Evolutionary conservation across 2,329 filamentous ascomycete genomes (phyloP).

Genomic region (Penicillium sp.): DNA sequence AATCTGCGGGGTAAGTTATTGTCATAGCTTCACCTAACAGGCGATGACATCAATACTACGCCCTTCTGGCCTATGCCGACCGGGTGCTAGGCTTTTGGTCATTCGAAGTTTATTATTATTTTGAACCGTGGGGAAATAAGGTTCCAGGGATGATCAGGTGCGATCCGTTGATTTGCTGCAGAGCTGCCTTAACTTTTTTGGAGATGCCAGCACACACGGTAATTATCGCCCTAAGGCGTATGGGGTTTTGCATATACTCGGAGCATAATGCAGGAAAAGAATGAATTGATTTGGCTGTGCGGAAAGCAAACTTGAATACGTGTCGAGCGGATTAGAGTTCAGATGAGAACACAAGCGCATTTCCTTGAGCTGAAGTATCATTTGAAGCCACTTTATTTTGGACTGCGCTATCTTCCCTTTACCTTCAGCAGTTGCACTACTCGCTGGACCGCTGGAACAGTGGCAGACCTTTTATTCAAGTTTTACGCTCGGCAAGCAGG

Average conservation of each 20-base stretch:
- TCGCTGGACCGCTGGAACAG: not conserved
- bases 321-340: too few species aligned
- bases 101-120: not conserved
- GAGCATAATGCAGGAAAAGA: not conserved
- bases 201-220: not conserved
- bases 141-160: not conserved
- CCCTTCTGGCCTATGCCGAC: not conserved
- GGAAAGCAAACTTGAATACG: too few species aligned
- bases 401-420: conserved; percentile 1
- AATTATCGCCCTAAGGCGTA: not conserved
- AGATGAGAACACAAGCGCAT: not conserved
- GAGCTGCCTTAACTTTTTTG: not conserved
- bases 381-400: not conserved
- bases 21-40: not conserved
- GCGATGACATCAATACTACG: conserved; percentile 9
- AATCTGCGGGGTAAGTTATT: conserved; percentile 1
- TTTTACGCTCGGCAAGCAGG: not conserved
- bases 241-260: not conserved
- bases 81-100: not conserved
- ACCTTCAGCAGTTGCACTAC: not conserved
- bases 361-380: not conserved
- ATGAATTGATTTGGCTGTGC: too few species aligned
- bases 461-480: not conserved
- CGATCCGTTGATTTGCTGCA: not conserved
- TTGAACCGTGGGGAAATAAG: not conserved